Evolutionary conservation across 2,329 filamentous ascomycete genomes (phyloP).

Genomic region (Claviceps sp.): DNA sequence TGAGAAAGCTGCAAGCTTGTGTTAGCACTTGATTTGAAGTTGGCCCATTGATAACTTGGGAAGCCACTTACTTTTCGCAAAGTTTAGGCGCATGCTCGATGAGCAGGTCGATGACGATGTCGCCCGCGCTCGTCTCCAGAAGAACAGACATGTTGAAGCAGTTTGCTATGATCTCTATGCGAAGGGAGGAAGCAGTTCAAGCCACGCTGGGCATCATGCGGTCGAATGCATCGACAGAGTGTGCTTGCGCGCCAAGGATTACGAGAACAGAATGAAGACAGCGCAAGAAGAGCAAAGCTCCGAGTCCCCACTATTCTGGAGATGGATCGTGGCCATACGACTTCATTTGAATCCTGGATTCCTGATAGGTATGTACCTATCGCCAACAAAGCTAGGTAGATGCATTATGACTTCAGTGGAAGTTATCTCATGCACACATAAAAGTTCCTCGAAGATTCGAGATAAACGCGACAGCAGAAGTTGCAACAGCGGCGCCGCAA

Average conservation of each 20-base stretch:
- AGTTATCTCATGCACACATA: no score
- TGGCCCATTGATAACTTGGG: neutral
- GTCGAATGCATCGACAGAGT: neutral
- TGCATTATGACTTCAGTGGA: no score
- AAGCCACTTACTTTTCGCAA: slow-evolving; percentile 76
- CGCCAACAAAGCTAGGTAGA: no score
- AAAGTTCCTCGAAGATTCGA: no score
- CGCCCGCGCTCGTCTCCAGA: slow-evolving; percentile 81
- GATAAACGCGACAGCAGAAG: no score
- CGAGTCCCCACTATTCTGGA: no score
- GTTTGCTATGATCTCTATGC: neutral
- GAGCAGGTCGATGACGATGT: slow-evolving; percentile 88
- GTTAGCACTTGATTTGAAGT: slow-evolving; percentile 16
- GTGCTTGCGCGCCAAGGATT: neutral
- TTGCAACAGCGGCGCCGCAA: no score
- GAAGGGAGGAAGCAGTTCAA: neutral
- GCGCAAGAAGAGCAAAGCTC: no score
- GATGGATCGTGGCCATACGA: no score
- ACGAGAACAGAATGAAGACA: neutral
- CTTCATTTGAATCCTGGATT: no score
- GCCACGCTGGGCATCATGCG: neutral
- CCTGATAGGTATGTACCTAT: no score
- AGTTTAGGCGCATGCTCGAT: slow-evolving; percentile 80
- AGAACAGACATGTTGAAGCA: slow-evolving; percentile 65
- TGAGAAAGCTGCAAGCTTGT: slow-evolving; percentile 61